phyloP scores from a whole-genome alignment of 441 rosid genomes.

The Euphorbia schlechtendalii region DNA sequence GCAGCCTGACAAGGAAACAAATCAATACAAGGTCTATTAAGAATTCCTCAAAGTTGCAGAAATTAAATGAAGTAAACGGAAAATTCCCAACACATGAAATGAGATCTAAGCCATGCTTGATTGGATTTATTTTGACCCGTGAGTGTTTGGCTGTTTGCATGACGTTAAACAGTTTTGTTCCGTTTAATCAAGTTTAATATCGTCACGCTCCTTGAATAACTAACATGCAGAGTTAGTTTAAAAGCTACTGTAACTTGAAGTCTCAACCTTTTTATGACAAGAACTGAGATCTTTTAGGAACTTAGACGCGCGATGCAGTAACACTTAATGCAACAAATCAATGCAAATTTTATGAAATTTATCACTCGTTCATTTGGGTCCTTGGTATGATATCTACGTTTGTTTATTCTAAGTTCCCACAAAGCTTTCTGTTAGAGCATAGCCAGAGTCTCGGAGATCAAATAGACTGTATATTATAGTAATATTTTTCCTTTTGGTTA shows the following conservation, averaged over 20 bases:
- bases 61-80: not conserved
- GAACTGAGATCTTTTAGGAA: not conserved
- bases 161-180: not conserved
- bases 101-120: not conserved
- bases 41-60: no score
- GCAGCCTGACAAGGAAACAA: conserved; percentile 20
- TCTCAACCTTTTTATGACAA: no score
- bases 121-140: not conserved
- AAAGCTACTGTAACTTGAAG: no score
- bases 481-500: no score
- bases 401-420: not conserved
- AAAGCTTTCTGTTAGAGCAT: no score
- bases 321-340: not conserved
- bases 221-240: not conserved
- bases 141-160: not conserved
- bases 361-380: not conserved
- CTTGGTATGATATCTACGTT: not conserved
- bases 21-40: not conserved
- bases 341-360: not conserved
- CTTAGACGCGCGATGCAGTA: not conserved
- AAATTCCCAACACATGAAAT: not conserved
- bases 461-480: no score
- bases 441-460: no score
- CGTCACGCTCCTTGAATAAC: not conserved
- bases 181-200: not conserved